Evolutionary conservation across 768 basidiomycete species (phyloP).

Genomic region (Mycena chlorophos): DNA sequence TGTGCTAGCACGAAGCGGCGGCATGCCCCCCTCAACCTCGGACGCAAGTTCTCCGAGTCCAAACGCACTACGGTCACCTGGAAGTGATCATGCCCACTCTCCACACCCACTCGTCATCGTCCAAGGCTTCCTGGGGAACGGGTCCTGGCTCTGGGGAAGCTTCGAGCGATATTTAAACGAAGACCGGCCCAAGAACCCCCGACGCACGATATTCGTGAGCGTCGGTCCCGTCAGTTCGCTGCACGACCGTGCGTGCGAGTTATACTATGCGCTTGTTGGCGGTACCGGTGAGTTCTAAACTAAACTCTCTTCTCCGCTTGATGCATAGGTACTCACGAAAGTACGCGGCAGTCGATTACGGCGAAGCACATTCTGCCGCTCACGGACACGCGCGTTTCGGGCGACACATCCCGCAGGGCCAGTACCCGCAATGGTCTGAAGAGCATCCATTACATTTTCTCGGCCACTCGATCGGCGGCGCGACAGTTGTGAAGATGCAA

Average conservation of each 20-base stretch:
- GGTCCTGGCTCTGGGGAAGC: conserved; percentile 41
- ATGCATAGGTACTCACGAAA: too few relatives aligned
- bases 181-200: conserved; percentile 20
- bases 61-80: not conserved
- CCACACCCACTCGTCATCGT: conserved; percentile 45
- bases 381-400: conserved; percentile 45
- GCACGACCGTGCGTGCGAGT: conserved; percentile 54
- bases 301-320: not conserved
- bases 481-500: conserved; percentile 49
- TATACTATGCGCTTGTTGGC: conserved; percentile 47
- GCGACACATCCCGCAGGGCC: conserved; percentile 36
- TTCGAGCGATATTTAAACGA: conserved; percentile 36
- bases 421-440: conserved; percentile 50
- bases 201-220: conserved; percentile 32
- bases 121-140: conserved; percentile 47
- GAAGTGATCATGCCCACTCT: not conserved
- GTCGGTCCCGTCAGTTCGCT: conserved; percentile 53
- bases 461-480: conserved; percentile 51
- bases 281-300: conserved; percentile 37
- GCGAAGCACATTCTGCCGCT: conserved; percentile 39
- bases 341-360: conserved; percentile 44
- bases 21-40: not conserved
- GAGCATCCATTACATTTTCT: conserved; percentile 47
- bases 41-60: not conserved
- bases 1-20: not conserved